A percentile compares a stretch with the other conserved stretches of the same genome.
phyloP scores from a whole-genome alignment of 176 grass and related monocot species.

The Cenchrus fungigraminus region DNA sequence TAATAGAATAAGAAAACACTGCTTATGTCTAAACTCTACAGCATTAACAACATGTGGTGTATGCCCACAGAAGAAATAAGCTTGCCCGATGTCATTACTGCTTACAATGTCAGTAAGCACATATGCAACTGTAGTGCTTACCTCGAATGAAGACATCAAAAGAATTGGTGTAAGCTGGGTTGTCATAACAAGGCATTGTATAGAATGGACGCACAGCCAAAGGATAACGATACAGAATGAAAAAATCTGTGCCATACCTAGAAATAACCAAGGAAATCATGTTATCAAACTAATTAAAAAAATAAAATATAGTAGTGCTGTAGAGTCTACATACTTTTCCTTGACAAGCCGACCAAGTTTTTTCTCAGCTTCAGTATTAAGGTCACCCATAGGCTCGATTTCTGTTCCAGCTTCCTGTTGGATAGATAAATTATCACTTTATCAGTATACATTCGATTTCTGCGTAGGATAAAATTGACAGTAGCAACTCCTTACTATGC shows the following conservation, averaged over 20 bases:
- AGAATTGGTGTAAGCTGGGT: constrained; percentile 80
- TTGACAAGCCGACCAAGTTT: constrained; percentile 85
- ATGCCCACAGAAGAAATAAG: background rate
- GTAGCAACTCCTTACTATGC: background rate
- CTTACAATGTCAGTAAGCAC: background rate
- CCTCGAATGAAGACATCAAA: constrained; percentile 99
- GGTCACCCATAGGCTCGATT: constrained; percentile 90
- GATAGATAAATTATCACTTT: constrained; percentile 29
- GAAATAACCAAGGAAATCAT: constrained; percentile 25
- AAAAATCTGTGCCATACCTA: constrained; percentile 91
- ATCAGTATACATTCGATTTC: background rate
- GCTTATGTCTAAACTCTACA: background rate
- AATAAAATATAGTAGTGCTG: background rate
- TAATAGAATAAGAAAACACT: background rate
- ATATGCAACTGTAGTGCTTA: constrained; percentile 11
- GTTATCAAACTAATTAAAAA: background rate
- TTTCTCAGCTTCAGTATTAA: constrained; percentile 90
- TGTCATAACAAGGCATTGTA: constrained; percentile 93
- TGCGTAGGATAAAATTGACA: background rate
- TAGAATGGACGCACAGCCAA: constrained; percentile 92
- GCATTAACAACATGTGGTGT: no score
- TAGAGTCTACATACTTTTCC: constrained; percentile 65
- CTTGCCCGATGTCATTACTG: background rate
- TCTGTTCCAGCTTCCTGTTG: constrained; percentile 85
- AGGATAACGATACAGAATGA: constrained; percentile 89